Conservation (phyloP, 1,284 basidiomycete genomes). For the Filobasidium uniguttulatum region DNA sequence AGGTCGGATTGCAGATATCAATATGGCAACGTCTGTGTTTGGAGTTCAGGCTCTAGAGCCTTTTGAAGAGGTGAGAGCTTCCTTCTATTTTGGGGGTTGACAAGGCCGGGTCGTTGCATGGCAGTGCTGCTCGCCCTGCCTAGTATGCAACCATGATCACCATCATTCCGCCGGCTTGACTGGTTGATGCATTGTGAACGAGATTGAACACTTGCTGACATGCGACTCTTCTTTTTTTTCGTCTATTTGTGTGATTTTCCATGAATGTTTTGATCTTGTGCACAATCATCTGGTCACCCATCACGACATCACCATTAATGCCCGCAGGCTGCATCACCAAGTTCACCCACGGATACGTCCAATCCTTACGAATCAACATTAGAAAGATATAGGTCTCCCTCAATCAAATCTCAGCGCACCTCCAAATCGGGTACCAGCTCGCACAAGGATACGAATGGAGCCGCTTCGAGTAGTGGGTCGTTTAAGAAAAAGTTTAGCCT, state of each 20-base stretch:
- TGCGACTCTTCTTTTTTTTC: background rate
- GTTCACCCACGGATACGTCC: background rate
- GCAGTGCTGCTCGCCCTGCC: background rate
- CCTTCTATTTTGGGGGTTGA: background rate
- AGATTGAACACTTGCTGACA: background rate
- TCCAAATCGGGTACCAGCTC: too few relatives aligned
- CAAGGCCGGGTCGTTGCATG: background rate
- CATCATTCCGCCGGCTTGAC: background rate
- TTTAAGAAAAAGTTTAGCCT: background rate
- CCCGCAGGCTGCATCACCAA: background rate
- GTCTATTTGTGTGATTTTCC: background rate
- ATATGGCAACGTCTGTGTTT: too few relatives aligned
- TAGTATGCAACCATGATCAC: background rate
- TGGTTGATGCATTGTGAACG: background rate
- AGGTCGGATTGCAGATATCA: too few relatives aligned
- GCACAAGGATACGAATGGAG: background rate
- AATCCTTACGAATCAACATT: slow-evolving; percentile 7
- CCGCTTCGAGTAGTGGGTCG: background rate
- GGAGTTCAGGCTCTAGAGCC: background rate
- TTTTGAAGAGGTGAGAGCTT: background rate
- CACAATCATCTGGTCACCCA: background rate
- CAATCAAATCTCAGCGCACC: too few relatives aligned
- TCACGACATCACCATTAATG: background rate
- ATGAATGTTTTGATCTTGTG: background rate
- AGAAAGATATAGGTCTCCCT: slow-evolving; percentile 5